A percentile compares a stretch with the other conserved stretches of the same genome.
Evolutionary conservation across 2,329 filamentous ascomycete genomes (phyloP).

Genomic region (Botrytis fragariae): DNA sequence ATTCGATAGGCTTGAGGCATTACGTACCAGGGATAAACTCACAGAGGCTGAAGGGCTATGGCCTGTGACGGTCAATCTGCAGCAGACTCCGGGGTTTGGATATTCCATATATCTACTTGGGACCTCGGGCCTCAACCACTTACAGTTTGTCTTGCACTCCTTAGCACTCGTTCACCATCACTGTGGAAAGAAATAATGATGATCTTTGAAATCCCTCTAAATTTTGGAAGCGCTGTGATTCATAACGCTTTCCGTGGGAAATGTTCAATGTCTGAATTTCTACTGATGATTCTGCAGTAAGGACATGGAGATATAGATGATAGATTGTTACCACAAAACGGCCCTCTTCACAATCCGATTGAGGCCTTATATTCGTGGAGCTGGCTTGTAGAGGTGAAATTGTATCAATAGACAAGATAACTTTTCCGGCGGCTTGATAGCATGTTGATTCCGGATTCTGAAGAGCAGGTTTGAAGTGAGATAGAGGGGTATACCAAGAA

Average conservation of each 20-base stretch:
- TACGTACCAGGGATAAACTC: neutral
- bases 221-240: constrained; percentile 25
- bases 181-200: constrained; percentile 48
- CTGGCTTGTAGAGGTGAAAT: neutral
- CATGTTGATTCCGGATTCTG: neutral
- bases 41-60: neutral
- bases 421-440: neutral
- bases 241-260: constrained; percentile 32
- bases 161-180: constrained; percentile 48
- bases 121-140: constrained; percentile 35
- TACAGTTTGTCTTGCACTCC: constrained; percentile 40
- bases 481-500: neutral
- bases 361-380: neutral
- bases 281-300: neutral
- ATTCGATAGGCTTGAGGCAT: neutral
- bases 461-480: neutral
- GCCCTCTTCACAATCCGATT: neutral
- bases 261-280: neutral
- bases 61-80: constrained; percentile 41
- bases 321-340: neutral
- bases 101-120: constrained; percentile 40
- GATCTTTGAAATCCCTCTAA: constrained; percentile 14
- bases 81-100: constrained; percentile 46
- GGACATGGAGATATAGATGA: too few species aligned
- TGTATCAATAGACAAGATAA: too few species aligned